Percentiles rank a stretch among this genome's conserved stretches.
phyloP scores from a whole-genome alignment of 208 protist species.

The Trypanosoma lewisi region DNA sequence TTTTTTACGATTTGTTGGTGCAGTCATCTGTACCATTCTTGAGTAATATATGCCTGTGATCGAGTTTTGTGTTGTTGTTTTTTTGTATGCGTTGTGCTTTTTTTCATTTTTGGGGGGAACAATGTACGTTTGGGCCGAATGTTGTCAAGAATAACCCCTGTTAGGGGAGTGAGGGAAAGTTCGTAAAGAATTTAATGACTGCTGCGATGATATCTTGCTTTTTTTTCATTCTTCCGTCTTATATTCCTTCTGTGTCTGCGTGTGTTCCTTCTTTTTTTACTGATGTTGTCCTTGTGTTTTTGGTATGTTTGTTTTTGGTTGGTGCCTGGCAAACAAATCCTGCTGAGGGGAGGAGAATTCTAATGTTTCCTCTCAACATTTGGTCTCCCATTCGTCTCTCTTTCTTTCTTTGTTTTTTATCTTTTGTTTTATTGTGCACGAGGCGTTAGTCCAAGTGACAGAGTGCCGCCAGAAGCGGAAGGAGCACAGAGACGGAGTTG shows the following conservation, averaged over 20 bases:
- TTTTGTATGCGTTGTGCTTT: too few species aligned
- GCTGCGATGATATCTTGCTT: too few species aligned
- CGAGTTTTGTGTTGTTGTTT: too few species aligned
- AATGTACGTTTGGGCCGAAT: too few species aligned
- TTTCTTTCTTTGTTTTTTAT: conserved; percentile 9
- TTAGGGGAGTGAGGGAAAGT: neutral
- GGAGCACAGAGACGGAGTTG: neutral
- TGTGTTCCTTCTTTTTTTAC: conserved; percentile 4
- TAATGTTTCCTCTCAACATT: neutral
- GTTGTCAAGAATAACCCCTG: too few species aligned
- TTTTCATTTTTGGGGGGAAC: neutral
- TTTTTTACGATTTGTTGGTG: neutral
- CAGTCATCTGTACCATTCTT: neutral
- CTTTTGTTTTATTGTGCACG: neutral
- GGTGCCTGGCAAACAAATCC: neutral
- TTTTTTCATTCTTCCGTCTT: neutral
- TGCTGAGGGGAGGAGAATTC: neutral
- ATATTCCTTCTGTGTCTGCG: neutral
- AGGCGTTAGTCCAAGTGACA: neutral
- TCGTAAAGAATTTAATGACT: neutral
- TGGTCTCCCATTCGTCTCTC: neutral
- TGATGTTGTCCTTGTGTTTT: neutral
- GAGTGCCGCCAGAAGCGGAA: neutral
- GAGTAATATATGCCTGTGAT: neutral
- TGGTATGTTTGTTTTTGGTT: neutral